Evolutionary conservation across 2,329 filamentous ascomycete genomes (phyloP), one percentile per base, ranked within the genome.

Genomic region (Coleophoma eucalyptorum): DNA sequence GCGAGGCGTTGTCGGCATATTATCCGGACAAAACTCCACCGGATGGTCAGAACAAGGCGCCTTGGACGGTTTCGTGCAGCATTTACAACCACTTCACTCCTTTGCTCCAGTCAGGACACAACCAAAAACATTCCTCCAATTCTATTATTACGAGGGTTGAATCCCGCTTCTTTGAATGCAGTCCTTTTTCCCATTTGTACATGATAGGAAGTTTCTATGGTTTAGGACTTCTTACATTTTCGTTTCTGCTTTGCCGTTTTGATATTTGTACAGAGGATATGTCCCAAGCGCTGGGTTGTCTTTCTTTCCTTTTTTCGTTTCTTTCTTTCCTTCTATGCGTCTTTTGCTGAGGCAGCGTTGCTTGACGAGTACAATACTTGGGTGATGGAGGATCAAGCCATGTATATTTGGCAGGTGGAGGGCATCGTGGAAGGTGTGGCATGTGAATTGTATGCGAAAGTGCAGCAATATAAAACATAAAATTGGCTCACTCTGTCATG

Each of bases 401-500:
- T 38, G 33, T 16, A 16, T 19, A 13, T n/a, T 12, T 18, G 40
- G 20, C 35, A 50, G 49, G 35, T 21, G 26, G 4, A 26, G 6
- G 26, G 26, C 26, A 26, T 8, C 26, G 48, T 21, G 33, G 20
- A 26, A 26, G 42, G 53, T 52, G 52, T 53, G 50, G 50, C 50
- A 55, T 48, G 48, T 52, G 46, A 48, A 51, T 56, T 54, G 50
- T 50, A 44, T 52, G 35, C 31, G 47, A 43, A 46, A 48, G 42
- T 44, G 47, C 48, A 56, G 51, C 54, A 58, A 58, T 58, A 53
- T 49, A 54, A 51, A 50, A 53, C 49, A 56, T 56, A 41, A 58
- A 58, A 58, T 56, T 58, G 55, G 12, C n/a, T 31, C 19, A 15
- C 15, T 44, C 15, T 38, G 35, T 38, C 35, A 18, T 38, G 35